A percentile compares a stretch with the other conserved stretches of the same genome.
Evolutionary conservation across 176 grass and related monocot species (phyloP).

Genomic region (Coix lacrymajobi): DNA sequence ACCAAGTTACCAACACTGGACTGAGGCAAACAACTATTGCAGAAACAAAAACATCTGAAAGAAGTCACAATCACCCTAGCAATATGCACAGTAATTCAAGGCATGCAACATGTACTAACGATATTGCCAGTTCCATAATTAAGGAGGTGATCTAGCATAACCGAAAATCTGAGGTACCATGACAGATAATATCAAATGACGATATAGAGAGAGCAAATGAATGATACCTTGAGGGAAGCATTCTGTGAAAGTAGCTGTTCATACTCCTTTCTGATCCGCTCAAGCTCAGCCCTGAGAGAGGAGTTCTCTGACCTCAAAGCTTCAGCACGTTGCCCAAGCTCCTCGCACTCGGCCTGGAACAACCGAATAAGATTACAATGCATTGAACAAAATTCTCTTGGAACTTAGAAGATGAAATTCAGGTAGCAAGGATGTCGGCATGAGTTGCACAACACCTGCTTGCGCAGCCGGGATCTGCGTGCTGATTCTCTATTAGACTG

Average conservation of each 20-base stretch:
- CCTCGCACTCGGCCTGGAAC: slow-evolving; percentile 80
- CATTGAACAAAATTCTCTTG: not conserved
- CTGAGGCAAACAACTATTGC: not conserved
- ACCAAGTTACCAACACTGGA: slow-evolving; percentile 8
- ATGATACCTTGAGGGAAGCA: slow-evolving; percentile 75
- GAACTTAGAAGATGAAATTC: not conserved
- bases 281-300: slow-evolving; percentile 62
- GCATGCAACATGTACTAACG: not conserved
- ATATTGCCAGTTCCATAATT: not conserved
- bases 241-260: slow-evolving; percentile 70
- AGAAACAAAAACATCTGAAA: not conserved
- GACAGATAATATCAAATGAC: not conserved
- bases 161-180: not conserved
- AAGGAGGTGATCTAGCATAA: not conserved
- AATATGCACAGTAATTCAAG: not conserved
- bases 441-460: slow-evolving; percentile 54
- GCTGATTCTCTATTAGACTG: slow-evolving; percentile 96
- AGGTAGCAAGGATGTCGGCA: not conserved
- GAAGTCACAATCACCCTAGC: not conserved
- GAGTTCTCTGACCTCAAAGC: slow-evolving; percentile 79
- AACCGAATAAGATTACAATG: slow-evolving; percentile 6
- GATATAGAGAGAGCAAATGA: not conserved
- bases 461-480: slow-evolving; percentile 79
- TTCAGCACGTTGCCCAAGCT: slow-evolving; percentile 73
- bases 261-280: slow-evolving; percentile 75